Conservation (phyloP, 2,329 filamentous ascomycete species). For the Arthrobotrys iridis region DNA sequence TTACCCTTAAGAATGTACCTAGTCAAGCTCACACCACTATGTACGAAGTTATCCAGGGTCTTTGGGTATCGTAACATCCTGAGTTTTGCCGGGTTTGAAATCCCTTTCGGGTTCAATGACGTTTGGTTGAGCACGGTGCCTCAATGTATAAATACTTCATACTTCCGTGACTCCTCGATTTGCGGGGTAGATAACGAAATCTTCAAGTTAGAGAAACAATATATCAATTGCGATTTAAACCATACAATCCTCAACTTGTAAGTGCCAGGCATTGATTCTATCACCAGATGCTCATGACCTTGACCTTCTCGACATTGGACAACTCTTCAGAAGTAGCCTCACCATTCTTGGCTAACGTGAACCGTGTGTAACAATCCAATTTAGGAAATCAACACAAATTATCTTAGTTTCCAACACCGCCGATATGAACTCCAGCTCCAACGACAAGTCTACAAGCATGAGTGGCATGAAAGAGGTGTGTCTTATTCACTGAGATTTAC, state of each 20-base stretch:
- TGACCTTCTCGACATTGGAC: neutral
- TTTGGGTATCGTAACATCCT: neutral
- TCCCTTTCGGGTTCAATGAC: conserved; percentile 25
- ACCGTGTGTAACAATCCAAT: conserved; percentile 9
- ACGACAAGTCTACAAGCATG: conserved; percentile 32
- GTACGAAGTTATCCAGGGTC: neutral
- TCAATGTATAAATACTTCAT: conserved; percentile 50
- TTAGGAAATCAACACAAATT: conserved; percentile 28
- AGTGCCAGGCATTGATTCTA: neutral
- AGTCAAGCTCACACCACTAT: neutral
- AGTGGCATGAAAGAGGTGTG: conserved; percentile 30
- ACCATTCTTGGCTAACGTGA: neutral
- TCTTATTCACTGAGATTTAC: conserved; percentile 8
- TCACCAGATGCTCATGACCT: neutral
- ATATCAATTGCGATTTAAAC: neutral
- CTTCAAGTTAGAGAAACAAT: conserved; percentile 1
- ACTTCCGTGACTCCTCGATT: conserved; percentile 41
- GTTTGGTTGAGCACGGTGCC: conserved; percentile 6
- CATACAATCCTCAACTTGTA: neutral
- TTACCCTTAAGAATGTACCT: neutral
- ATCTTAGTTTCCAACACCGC: conserved; percentile 12
- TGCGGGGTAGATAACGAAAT: neutral
- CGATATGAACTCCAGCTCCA: conserved; percentile 46
- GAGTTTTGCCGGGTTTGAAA: conserved; percentile 14
- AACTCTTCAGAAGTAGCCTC: neutral